phyloP scores from a whole-genome alignment of 257 asterid genomes.

The Solanum arcanum region DNA sequence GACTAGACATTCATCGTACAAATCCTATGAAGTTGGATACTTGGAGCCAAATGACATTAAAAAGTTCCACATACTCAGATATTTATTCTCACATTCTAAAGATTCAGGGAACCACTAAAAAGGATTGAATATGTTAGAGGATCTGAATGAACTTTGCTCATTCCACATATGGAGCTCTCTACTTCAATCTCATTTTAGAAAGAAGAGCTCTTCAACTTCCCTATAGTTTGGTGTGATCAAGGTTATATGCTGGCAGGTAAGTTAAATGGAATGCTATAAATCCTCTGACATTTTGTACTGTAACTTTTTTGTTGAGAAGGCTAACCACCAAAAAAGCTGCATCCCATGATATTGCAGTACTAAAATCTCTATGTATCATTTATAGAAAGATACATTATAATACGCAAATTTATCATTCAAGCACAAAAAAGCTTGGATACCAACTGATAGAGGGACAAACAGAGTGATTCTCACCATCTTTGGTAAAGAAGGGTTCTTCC shows the following conservation, averaged over 20 bases:
- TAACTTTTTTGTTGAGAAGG: background rate
- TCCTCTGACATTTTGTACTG: background rate
- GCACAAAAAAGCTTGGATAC: background rate
- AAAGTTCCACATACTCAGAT: background rate
- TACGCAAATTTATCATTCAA: background rate
- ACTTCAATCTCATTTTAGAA: background rate
- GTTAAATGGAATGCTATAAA: background rate
- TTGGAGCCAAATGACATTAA: background rate
- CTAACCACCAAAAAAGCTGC: background rate
- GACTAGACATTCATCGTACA: background rate
- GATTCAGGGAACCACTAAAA: background rate
- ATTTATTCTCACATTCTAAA: background rate
- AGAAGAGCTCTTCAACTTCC: background rate
- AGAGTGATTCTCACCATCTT: slow-evolving; percentile 12
- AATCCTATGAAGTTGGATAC: background rate
- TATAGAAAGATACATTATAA: background rate
- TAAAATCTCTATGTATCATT: background rate
- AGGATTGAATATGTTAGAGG: background rate
- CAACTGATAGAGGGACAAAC: background rate
- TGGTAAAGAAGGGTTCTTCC: background rate
- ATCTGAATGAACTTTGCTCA: background rate
- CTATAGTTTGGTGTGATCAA: background rate
- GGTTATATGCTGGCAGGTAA: background rate
- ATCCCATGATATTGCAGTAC: background rate
- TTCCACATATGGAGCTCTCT: background rate